These are phyloP conservation scores for Aspergillus leporis DNA, from an alignment of 495 filamentous ascomycete genomes.

Conservation along the genomic window DNA sequence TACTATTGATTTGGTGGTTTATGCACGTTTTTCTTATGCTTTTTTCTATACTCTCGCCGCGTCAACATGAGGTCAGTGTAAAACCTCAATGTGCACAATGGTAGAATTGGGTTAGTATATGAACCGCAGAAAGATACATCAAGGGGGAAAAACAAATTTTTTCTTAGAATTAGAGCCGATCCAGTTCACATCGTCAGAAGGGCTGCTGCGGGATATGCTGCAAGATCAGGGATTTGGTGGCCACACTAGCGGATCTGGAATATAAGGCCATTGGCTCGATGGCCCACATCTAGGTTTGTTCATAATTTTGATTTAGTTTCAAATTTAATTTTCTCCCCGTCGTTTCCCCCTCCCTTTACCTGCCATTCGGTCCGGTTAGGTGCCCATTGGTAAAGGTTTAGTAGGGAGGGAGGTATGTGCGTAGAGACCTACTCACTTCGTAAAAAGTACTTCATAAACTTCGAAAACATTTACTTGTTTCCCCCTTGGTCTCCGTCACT, in stretches of 20 bases:
- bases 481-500: background rate
- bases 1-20: background rate
- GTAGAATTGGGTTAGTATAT: background rate
- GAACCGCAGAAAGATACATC: constrained; percentile 11
- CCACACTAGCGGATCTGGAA: background rate
- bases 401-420: too few relatives aligned
- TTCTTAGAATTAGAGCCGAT: too few relatives aligned
- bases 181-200: background rate
- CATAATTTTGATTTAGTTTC: constrained; percentile 8
- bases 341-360: constrained; percentile 2
- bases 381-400: too few relatives aligned
- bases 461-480: too few relatives aligned
- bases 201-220: background rate
- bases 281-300: background rate
- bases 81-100: too few relatives aligned
- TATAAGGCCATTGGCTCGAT: too few relatives aligned
- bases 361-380: too few relatives aligned
- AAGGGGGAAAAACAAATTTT: too few relatives aligned
- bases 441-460: background rate
- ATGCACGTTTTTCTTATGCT: constrained; percentile 4
- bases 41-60: constrained; percentile 7
- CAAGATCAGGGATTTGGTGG: background rate
- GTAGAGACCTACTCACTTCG: too few relatives aligned
- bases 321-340: constrained; percentile 9
- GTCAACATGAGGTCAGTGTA: background rate